A percentile compares a stretch with the other conserved stretches of the same genome.
These are phyloP conservation scores for Triangularia setosa DNA, from an alignment of 2,329 filamentous ascomycete genomes.

Conservation along the genomic window DNA sequence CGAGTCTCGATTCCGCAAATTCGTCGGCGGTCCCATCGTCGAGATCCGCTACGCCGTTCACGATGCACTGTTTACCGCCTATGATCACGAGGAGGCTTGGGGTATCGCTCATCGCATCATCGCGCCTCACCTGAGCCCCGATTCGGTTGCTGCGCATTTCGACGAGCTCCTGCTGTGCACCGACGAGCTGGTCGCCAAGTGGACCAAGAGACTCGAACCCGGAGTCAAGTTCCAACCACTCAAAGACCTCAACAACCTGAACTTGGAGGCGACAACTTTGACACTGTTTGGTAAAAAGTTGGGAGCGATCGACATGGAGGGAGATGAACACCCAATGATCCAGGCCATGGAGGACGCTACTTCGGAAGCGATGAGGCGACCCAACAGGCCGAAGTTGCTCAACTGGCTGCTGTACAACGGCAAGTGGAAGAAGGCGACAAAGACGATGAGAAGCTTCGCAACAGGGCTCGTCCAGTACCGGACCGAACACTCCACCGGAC, in stretches of 20 bases:
- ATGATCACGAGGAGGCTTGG: conserved; percentile 46
- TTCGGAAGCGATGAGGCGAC: conserved; percentile 52
- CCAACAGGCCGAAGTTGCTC: conserved; percentile 47
- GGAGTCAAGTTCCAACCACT: conserved; percentile 43
- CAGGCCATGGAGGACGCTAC: conserved; percentile 53
- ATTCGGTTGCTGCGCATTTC: conserved; percentile 36
- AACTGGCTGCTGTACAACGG: conserved; percentile 49
- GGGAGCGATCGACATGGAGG: conserved; percentile 41
- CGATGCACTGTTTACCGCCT: conserved; percentile 51
- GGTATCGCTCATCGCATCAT: conserved; percentile 50
- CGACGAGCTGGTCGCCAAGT: conserved; percentile 47
- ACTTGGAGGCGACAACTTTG: conserved; percentile 48
- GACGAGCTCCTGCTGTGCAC: conserved; percentile 47
- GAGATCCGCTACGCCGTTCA: conserved; percentile 50
- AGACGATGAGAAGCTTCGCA: conserved; percentile 51
- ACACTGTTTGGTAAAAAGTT: conserved; percentile 50
- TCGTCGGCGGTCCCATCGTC: conserved; percentile 48
- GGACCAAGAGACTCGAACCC: conserved; percentile 37
- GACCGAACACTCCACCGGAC: conserved; percentile 48
- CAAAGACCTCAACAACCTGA: conserved; percentile 49
- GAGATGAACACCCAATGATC: conserved; percentile 43
- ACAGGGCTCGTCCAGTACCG: conserved; percentile 55
- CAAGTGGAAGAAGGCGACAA: conserved; percentile 53
- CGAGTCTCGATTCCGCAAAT: conserved; percentile 52
- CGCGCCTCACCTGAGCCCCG: conserved; percentile 40